Base-by-base conservation (phyloP, 169 alveolate species). In the Cryptosporidium baileyi region DNA sequence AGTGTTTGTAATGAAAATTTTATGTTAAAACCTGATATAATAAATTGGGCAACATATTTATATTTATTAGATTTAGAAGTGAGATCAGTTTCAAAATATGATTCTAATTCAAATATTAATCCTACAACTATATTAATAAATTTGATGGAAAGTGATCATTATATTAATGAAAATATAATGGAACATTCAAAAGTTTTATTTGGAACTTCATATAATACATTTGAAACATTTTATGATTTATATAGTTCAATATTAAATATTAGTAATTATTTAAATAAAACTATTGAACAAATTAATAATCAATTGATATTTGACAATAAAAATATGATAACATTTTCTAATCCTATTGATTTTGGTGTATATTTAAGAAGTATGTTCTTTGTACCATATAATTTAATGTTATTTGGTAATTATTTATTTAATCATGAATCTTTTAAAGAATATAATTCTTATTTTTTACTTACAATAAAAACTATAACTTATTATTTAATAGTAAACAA, bases 161-260 rank as follows among this genome's bases (percentile, higher is more conserved):
- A 38, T 17, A 52, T 51, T 51, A 59, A 74, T 52, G 45, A 65
- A 47, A 65, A 65, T 36, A 45, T 61, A 62, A 1, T 17, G 4
- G 43, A 45, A 4, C 26, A 47, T 19, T 32, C 28, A 32, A 17
- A 47, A 11, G 34, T 41, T 19, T n/a, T n/a, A n/a, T n/a, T n/a
- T n/a, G n/a, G n/a, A n/a, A n/a, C n/a, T n/a, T n/a, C n/a, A n/a
- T n/a, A n/a, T n/a, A n/a, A n/a, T n/a, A n/a, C n/a, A n/a, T n/a
- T n/a, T n/a, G n/a, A n/a, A n/a, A 57, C 26, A 38, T 74, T 74
- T 74, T 54, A 74, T 74, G 85, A 74, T 7, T 38, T 36, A 47
- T 74, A 54, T 15, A 17, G 54, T 13, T 51, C 65, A 13, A 47
- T 51, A 11, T 1, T 54, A 4, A 61, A 51, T n/a, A 32, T 74